Base-by-base conservation (phyloP, 345 rosid species). In the Bruguiera gymnorhiza region DNA sequence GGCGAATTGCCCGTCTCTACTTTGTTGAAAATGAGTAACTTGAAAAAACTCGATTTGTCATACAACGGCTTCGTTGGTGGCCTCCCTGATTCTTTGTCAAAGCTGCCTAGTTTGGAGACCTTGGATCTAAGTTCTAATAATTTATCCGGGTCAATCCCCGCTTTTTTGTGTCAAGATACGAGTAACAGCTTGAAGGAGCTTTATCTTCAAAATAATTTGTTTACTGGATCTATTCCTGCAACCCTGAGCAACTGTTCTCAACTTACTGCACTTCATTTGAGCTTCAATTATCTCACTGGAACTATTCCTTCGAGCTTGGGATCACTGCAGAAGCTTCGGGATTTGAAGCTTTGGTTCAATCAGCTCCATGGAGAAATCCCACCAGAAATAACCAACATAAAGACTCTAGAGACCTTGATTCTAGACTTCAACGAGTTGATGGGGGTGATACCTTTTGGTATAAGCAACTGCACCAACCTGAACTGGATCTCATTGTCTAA, bases 401-500 rank as follows among this genome's bases (percentile, higher is more conserved):
- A 77, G 18, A 65, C 85, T 2, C 80, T 95, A 0, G 89, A 88
- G 84, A 90, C 89, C 55, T 73, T 95, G 79, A 87, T 95, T 80
- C 89, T 95, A 3, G 99, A 95, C 69, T 95, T 90, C 87, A 95
- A 95, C 66, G 84, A 86, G 75, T 71, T 95, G 77, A 80, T 85
- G 7, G 99, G 99, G 3, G 71, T 70, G 2, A 82, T 95, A 23
- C 99, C 99, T 59, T 74, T 82, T 62, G 83, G 83, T 64, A 76
- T 95, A 74, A 90, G 91, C 69, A 95, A 90, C 79, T 92, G 96
- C 78, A 81, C 88, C 54, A 82, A 76, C 62, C 72, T 92, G 65
- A 95, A 86, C 58, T 95, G 99, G 99, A 86, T 95, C 71, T 90
- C 99, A 9, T 76, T 95, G 60, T 92, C 99, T 0, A 95, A 92